phyloP scores from a whole-genome alignment of 2,329 filamentous ascomycete genomes.

The Colletotrichum tropicale region DNA sequence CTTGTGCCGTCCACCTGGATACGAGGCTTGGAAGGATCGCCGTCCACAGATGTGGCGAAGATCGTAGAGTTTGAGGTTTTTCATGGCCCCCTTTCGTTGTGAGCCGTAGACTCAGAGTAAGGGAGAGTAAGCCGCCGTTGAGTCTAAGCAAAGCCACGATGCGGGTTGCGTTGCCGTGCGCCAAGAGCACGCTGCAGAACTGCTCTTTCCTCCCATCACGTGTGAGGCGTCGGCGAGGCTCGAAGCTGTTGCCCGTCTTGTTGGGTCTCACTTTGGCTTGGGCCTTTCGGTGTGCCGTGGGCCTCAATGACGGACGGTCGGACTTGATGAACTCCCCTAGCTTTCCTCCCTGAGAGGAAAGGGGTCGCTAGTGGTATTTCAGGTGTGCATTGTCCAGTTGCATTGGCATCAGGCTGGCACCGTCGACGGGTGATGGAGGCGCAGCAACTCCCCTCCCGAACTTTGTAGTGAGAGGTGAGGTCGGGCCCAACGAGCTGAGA shows the following conservation, averaged over 20 bases:
- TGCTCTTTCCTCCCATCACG: not conserved
- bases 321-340: not conserved
- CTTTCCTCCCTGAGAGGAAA: not conserved
- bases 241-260: not conserved
- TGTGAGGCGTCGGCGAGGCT: not conserved
- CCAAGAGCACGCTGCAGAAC: not conserved
- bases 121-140: not conserved
- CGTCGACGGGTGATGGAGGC: constrained; percentile 4
- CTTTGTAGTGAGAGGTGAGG: not conserved
- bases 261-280: not conserved
- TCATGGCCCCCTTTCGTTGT: not conserved
- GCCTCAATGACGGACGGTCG: not conserved
- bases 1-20: not conserved
- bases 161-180: not conserved
- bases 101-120: not conserved
- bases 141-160: not conserved
- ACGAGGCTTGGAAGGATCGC: not conserved
- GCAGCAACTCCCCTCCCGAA: not conserved
- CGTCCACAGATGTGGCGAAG: not conserved
- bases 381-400: constrained; percentile 1
- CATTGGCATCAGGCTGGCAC: not conserved
- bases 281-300: not conserved
- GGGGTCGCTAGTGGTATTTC: not conserved
- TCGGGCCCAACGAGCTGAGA: not conserved
- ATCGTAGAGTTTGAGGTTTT: not conserved